phyloP scores from a whole-genome alignment of 106 monocot genomes.

The Hemerocallis citrina region DNA sequence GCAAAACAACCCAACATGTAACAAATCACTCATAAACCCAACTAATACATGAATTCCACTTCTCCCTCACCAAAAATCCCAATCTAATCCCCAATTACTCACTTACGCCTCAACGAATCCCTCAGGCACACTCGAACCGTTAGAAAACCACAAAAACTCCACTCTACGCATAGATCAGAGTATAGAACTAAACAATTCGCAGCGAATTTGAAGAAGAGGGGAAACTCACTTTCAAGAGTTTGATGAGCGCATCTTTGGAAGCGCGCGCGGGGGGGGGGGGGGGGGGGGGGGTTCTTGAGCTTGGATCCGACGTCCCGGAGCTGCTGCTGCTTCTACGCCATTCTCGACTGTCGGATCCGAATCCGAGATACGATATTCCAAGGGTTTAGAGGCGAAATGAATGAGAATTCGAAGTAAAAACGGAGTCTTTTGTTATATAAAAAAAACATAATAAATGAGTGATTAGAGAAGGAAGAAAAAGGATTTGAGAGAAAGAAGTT shows the following conservation, averaged over 20 bases:
- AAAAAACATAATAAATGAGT: too few species aligned
- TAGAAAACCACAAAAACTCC: background rate
- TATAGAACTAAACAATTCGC: background rate
- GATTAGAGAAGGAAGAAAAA: too few species aligned
- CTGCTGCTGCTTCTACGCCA: conserved; percentile 54
- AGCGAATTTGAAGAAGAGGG: background rate
- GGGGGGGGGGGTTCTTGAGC: conserved; percentile 59
- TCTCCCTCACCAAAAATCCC: background rate
- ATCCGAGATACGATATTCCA: background rate
- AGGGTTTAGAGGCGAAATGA: too few species aligned
- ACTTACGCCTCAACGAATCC: background rate
- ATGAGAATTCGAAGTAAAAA: too few species aligned
- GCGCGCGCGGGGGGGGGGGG: too few species aligned
- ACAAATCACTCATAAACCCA: background rate
- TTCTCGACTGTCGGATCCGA: conserved; percentile 2
- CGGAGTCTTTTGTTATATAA: too few species aligned
- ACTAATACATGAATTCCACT: background rate
- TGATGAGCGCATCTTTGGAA: conserved; percentile 72
- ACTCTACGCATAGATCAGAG: background rate
- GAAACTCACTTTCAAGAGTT: conserved; percentile 73
- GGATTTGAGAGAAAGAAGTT: too few species aligned
- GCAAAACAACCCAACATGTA: background rate
- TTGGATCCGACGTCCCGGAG: conserved; percentile 72
- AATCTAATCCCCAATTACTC: background rate
- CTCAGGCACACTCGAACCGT: background rate